A percentile compares a stretch with the other conserved stretches of the same genome.
Conservation (phyloP, 2,329 filamentous ascomycete species). For the Pseudocercospora musae region DNA sequence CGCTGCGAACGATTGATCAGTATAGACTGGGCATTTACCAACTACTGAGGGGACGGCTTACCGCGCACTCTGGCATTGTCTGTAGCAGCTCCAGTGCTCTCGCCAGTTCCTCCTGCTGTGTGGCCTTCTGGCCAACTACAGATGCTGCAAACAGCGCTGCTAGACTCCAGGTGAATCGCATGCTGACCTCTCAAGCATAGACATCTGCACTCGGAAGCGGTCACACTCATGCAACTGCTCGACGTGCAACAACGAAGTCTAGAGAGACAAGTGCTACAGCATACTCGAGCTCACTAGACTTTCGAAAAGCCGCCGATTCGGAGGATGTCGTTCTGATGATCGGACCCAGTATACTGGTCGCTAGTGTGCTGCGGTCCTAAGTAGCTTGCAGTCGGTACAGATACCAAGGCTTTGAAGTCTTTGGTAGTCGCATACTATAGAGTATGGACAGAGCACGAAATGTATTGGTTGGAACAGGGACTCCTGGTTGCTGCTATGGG, state of each 20-base stretch:
- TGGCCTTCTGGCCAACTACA: conserved; percentile 13
- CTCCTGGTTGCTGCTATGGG: neutral
- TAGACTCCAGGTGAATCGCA: conserved; percentile 14
- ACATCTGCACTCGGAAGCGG: neutral
- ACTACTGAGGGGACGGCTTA: neutral
- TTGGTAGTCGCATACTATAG: neutral
- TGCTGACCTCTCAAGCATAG: neutral
- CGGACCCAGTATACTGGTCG: conserved; percentile 1
- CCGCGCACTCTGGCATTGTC: conserved; percentile 18
- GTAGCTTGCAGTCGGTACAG: neutral
- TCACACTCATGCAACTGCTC: neutral
- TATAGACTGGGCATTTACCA: neutral
- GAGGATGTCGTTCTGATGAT: neutral
- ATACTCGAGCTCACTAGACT: neutral
- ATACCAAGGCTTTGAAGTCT: neutral
- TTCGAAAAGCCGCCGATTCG: conserved; percentile 2
- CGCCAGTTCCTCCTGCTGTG: conserved; percentile 4
- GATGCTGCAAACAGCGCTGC: conserved; percentile 8
- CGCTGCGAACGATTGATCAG: conserved; percentile 1
- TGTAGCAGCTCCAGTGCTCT: conserved; percentile 10
- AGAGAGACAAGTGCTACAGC: neutral
- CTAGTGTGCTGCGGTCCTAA: neutral
- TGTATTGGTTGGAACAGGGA: neutral
- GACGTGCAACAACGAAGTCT: neutral
- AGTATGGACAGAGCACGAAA: neutral